phyloP scores from a whole-genome alignment of 2,329 filamentous ascomycete genomes.

The Hirsutella minnesotensis region DNA sequence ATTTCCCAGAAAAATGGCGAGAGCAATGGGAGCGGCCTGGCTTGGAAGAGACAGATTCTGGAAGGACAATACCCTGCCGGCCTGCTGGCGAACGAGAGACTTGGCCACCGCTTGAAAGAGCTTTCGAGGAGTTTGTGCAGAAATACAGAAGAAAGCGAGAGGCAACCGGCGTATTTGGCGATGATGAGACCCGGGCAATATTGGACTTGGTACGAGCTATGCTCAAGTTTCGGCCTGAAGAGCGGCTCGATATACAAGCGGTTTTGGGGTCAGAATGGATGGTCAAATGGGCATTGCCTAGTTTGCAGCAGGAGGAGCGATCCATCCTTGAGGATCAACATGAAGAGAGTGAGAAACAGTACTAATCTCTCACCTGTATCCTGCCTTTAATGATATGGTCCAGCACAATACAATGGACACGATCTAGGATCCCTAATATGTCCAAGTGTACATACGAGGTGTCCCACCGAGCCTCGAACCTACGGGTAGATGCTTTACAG shows the following conservation, averaged over 20 bases:
- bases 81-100: neutral
- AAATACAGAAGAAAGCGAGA: slow-evolving; percentile 10
- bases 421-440: no score
- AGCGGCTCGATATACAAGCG: slow-evolving; percentile 15
- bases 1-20: slow-evolving; percentile 6
- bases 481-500: no score
- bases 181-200: slow-evolving; percentile 10
- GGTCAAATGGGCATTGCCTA: slow-evolving; percentile 16
- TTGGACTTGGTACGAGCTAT: slow-evolving; percentile 19
- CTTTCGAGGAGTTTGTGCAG: slow-evolving; percentile 15
- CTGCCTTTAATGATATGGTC: no score
- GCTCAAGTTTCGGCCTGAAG: slow-evolving; percentile 15
- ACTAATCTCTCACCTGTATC: no score
- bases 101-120: slow-evolving; percentile 12
- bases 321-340: no score
- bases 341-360: no score
- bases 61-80: neutral
- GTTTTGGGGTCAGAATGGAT: slow-evolving; percentile 22
- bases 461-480: no score
- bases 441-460: no score
- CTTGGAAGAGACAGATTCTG: neutral
- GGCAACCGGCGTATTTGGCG: slow-evolving; percentile 6
- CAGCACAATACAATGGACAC: no score
- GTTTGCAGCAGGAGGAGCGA: neutral
- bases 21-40: slow-evolving; percentile 4